phyloP scores from a whole-genome alignment of 176 grass and related monocot species.

The Aegilops bicornis region DNA sequence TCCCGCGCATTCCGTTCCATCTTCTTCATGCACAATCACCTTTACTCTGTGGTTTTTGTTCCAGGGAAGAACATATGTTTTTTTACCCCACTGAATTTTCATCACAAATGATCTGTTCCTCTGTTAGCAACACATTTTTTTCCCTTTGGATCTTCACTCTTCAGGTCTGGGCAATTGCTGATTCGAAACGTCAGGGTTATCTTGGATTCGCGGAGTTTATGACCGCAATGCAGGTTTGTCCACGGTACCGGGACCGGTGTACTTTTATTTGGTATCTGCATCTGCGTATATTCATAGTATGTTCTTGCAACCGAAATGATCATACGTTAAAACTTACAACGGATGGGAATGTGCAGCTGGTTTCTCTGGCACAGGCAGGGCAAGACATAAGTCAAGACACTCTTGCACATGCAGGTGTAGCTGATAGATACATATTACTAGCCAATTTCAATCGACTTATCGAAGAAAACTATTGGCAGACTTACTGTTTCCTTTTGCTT shows the following conservation, averaged over 20 bases:
- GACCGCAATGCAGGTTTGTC: slow-evolving; percentile 67
- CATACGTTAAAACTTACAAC: not conserved
- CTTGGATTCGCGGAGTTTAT: slow-evolving; percentile 70
- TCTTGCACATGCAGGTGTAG: slow-evolving; percentile 59
- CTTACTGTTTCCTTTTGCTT: slow-evolving; percentile 10
- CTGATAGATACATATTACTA: not conserved
- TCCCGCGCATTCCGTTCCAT: too few relatives aligned
- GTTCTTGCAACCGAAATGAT: slow-evolving; percentile 22
- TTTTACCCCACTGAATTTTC: not conserved
- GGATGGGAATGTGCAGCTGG: slow-evolving; percentile 50
- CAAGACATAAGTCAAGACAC: slow-evolving; percentile 62
- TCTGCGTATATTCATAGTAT: not conserved
- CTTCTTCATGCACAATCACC: too few relatives aligned
- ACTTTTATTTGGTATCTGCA: not conserved
- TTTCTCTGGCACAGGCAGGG: slow-evolving; percentile 70
- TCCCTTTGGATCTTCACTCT: not conserved
- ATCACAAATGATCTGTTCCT: not conserved
- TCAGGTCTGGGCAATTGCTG: slow-evolving; percentile 74
- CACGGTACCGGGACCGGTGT: not conserved
- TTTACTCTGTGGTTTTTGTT: not conserved
- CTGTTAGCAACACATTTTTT: not conserved
- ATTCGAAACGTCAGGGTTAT: slow-evolving; percentile 82
- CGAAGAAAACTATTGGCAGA: not conserved
- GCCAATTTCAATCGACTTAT: not conserved
- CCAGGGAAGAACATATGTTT: too few relatives aligned